Evolutionary conservation across 1,284 basidiomycete species (phyloP), one percentile per base, ranked within the genome.

Genomic region (Ganoderma meredithae): DNA sequence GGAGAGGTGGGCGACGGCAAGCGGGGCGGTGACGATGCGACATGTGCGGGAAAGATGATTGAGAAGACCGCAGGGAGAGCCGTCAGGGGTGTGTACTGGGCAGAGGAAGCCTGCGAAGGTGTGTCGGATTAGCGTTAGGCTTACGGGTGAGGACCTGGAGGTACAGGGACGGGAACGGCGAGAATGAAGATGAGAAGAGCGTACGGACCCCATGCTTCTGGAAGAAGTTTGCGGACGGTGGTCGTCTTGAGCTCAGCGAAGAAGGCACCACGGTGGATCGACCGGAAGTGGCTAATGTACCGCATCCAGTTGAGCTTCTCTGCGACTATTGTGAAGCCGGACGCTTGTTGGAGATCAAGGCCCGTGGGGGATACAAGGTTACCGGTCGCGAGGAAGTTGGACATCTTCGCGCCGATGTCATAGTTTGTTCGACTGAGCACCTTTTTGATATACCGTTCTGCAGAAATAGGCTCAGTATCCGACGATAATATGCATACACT

Each of bases 191-290:
- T 6, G 13, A 15, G 36, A 40, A 39, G 27, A 60, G 40, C 17
- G 39, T 22, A 78, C 87, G 73, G 76, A 94, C 94, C 97, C 98
- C 98, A 99, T 44, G 98, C 95, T 83, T 99, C 98, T 15, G 98
- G 98, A 25, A 99, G 84, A 69, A 99, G 84, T 81, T 99, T 99
- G 76, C 98, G 93, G 60, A 99, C 98, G 27, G 96, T 93, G 0
- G 98, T 99, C 0, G 98, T 99, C 85, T 99, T 99, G 70, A 99
- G 89, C 80, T 99, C 97, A 27, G 97, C 96, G 78, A 99, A 99
- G 89, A 99, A 99, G 55, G 98, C 96, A 81, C 98, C 98, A 83
- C 98, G 94, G 83, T 99, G 98, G 55, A 99, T 97, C 80, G 95
- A 98, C 66, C 98, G 88, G 86, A 99, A 99, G 82, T 99, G 98